A percentile compares a stretch with the other conserved stretches of the same genome.
phyloP scores from a whole-genome alignment of 2,329 filamentous ascomycete species.

The Colletotrichum magnum region DNA sequence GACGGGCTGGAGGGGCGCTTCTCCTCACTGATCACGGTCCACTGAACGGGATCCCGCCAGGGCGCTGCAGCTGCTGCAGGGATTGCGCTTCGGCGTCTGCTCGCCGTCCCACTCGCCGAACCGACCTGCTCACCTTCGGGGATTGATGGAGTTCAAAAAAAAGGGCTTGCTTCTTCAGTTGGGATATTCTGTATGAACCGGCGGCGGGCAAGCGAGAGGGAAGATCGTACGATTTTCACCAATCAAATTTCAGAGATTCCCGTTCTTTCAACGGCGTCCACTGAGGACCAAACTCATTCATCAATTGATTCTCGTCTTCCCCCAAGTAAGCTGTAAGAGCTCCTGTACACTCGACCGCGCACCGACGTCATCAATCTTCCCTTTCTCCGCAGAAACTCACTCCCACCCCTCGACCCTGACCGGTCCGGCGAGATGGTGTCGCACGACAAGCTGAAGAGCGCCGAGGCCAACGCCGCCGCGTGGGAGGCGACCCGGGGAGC shows the following conservation, averaged over 20 bases:
- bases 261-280: neutral
- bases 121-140: conserved; percentile 30
- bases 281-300: neutral
- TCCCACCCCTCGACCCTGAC: neutral
- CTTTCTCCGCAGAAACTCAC: conserved; percentile 10
- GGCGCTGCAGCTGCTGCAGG: conserved; percentile 16
- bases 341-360: too few relatives aligned
- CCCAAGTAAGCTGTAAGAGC: too few relatives aligned
- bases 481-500: conserved; percentile 81
- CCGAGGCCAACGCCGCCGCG: conserved; percentile 78
- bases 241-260: conserved; percentile 16
- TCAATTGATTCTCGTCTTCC: neutral
- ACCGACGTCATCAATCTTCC: conserved; percentile 31
- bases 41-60: conserved; percentile 8
- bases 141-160: conserved; percentile 30
- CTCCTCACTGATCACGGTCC: neutral
- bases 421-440: conserved; percentile 55
- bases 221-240: conserved; percentile 35
- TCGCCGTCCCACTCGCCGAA: conserved; percentile 22
- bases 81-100: conserved; percentile 35
- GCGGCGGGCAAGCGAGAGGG: neutral
- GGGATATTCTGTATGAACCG: neutral
- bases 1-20: neutral
- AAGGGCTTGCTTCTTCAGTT: conserved; percentile 10
- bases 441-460: conserved; percentile 72